Conservation (phyloP, 176 grass and related monocot genomes). For the Carex littledalei region DNA sequence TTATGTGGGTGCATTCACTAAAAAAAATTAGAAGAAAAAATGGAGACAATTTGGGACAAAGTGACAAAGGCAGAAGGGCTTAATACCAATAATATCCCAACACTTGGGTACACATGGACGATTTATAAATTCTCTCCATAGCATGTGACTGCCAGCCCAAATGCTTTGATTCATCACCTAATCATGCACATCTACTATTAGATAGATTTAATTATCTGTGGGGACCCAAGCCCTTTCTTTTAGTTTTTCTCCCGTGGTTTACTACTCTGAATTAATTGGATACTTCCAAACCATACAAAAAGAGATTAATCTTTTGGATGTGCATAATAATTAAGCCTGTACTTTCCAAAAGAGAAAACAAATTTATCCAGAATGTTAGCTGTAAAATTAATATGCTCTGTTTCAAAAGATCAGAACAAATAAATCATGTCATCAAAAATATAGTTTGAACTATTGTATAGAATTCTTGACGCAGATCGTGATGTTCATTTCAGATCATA, state of each 20-base stretch:
- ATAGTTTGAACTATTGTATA: too few relatives aligned
- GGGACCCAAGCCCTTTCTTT: conserved; percentile 12
- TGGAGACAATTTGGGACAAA: background rate
- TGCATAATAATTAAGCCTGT: background rate
- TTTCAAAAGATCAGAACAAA: too few relatives aligned
- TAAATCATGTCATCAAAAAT: too few relatives aligned
- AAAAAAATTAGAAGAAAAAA: background rate
- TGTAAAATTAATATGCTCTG: background rate
- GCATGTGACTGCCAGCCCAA: conserved; percentile 23
- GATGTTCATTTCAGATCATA: too few relatives aligned
- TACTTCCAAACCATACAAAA: background rate
- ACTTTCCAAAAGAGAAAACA: background rate
- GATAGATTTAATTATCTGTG: background rate
- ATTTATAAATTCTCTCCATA: conserved; percentile 4
- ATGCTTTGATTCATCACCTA: conserved; percentile 26
- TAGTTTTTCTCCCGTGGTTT: background rate
- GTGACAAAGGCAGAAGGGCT: background rate
- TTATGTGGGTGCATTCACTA: background rate
- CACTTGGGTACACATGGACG: background rate
- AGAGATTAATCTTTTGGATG: background rate
- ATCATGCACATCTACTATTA: conserved; percentile 2
- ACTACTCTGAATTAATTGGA: conserved; percentile 5
- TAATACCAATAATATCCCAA: conserved; percentile 7
- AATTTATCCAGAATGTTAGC: background rate
- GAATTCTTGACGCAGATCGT: too few relatives aligned